Base-by-base conservation (phyloP, 1,139 yeast species). In the Debaryomyces coudertii region DNA sequence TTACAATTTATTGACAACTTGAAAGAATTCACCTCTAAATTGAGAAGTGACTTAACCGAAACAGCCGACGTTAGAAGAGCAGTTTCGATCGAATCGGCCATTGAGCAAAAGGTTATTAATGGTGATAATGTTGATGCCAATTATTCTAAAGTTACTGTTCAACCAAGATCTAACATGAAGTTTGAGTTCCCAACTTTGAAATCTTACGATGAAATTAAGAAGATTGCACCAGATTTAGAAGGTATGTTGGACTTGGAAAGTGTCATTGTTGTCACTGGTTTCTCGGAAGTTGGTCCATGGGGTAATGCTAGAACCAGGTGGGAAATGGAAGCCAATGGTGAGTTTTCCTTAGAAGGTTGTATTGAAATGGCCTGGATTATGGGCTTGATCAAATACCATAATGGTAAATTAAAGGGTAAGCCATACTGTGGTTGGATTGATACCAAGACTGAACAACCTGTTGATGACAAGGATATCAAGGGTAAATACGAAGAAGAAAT, bases 311-410 rank as follows among this genome's bases (percentile, higher is more conserved):
- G 98, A 80, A 93, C 99, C 51, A 85, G 99, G 79, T 93, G 99
- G 99, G 98, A 93, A 73, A 93, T 93, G 96, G 99, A 93, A 76
- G 89, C 97, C 46, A 57, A 71, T 51, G 99, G 99, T 61, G 90
- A 88, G 64, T 93, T 93, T 71, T 92, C 98, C n/a, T 77, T 93
- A 61, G 99, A 93, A 74, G 99, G 99, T 65, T 87, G 97, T 63
- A 87, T 93, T 65, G 99, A 93, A 77, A 92, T 93, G 96, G 98
- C 99, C 44, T 93, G 98, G 98, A 90, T 93, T 58, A 93, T 93
- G 98, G 98, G 98, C 57, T 80, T 87, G 67, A 90, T 93, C 74
- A 89, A 88, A 71, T 93, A 93, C 76, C 90, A 85, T 68, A 90
- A 89, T 57, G 98, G 97, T 73, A 82, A 83, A 68, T 80, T 92